phyloP scores from a whole-genome alignment of 176 grass and related monocot genomes.

The Carex littledalei region DNA sequence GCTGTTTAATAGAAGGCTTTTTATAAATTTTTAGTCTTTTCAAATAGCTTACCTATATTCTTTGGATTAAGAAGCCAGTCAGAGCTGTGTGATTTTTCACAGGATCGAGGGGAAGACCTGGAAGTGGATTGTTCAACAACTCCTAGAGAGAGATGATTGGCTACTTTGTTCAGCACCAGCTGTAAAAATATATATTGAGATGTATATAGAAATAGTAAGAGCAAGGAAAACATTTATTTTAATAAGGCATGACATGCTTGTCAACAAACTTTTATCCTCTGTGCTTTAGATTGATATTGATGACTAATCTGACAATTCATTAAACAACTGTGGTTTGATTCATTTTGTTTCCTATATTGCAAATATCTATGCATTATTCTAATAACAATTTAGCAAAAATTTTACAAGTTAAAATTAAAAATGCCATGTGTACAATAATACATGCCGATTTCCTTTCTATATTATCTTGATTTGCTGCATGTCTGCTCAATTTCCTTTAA shows the following conservation, averaged over 20 bases:
- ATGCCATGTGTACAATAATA: too few relatives aligned
- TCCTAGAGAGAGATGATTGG: conserved; percentile 30
- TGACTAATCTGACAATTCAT: not conserved
- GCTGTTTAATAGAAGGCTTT: not conserved
- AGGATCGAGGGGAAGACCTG: not conserved
- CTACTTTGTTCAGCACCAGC: conserved; percentile 24
- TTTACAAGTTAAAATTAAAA: too few relatives aligned
- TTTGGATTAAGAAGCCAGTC: not conserved
- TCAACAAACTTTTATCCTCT: not conserved
- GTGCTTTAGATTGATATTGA: not conserved
- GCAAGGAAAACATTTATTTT: not conserved
- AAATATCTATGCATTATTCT: too few relatives aligned
- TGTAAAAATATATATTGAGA: conserved; percentile 4
- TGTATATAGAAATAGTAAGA: not conserved
- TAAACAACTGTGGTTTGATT: not conserved
- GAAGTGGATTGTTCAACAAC: conserved; percentile 30
- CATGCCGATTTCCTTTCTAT: too few relatives aligned
- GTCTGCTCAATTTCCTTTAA: not conserved
- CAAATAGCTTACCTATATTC: conserved; percentile 12
- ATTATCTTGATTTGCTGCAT: too few relatives aligned
- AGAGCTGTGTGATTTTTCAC: not conserved
- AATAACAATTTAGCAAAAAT: too few relatives aligned
- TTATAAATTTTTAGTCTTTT: not conserved
- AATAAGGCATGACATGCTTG: not conserved
- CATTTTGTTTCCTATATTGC: too few relatives aligned